These are phyloP conservation scores for Zymoseptoria ardabiliae DNA, from an alignment of 2,329 filamentous ascomycete genomes.

Conservation along the genomic window DNA sequence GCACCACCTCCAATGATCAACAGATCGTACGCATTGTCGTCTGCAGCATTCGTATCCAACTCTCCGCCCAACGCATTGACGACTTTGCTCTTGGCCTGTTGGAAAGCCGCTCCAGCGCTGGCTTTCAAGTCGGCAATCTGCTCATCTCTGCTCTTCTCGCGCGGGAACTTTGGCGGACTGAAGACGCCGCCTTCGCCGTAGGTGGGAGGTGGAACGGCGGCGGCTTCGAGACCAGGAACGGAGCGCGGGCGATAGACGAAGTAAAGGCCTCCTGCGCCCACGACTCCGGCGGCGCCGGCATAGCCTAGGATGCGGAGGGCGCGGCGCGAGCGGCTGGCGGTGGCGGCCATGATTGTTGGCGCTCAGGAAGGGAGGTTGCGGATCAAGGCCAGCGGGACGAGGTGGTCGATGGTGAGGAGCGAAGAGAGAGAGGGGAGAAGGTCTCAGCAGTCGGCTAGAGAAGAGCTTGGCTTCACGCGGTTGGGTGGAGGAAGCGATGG, in stretches of 20 bases:
- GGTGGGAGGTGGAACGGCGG: slow-evolving; percentile 62
- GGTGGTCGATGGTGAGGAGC: not conserved
- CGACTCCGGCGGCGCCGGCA: slow-evolving; percentile 47
- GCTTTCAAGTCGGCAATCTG: slow-evolving; percentile 56
- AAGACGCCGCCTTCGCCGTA: slow-evolving; percentile 63
- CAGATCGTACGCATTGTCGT: slow-evolving; percentile 58
- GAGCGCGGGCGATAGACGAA: slow-evolving; percentile 61
- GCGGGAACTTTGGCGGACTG: slow-evolving; percentile 59
- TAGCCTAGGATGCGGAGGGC: slow-evolving; percentile 53
- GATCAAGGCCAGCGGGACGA: not conserved
- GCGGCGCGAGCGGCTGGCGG: slow-evolving; percentile 17
- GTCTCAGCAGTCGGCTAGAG: not conserved
- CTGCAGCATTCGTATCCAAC: slow-evolving; percentile 22
- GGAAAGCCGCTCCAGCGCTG: slow-evolving; percentile 39
- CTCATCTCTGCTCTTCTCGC: slow-evolving; percentile 53
- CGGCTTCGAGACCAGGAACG: slow-evolving; percentile 61
- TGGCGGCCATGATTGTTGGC: slow-evolving; percentile 16
- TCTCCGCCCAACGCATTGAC: slow-evolving; percentile 30
- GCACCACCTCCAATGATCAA: slow-evolving; percentile 73
- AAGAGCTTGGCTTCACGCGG: not conserved
- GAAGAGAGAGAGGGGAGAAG: not conserved
- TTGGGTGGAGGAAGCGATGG: not conserved
- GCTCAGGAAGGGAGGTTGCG: not conserved
- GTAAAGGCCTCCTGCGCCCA: slow-evolving; percentile 52
- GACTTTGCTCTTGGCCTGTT: slow-evolving; percentile 39